Evolutionary conservation across 495 filamentous ascomycete genomes (phyloP).

Genomic region (Podospora sp.): DNA sequence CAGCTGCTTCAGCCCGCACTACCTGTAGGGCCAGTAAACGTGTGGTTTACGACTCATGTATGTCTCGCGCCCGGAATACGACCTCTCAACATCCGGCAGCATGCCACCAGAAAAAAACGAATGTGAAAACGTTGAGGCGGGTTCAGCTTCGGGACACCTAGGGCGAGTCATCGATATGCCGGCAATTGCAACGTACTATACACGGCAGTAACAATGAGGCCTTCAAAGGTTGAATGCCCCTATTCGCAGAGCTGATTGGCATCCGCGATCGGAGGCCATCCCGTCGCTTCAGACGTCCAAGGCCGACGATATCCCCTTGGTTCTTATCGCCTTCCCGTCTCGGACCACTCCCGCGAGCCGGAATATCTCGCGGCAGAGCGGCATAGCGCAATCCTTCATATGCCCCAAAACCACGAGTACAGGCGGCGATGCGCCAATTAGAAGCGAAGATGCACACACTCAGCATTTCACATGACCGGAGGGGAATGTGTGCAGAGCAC

Average conservation of each 20-base stretch:
- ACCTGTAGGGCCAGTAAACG: neutral
- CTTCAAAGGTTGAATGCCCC: neutral
- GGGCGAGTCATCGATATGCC: conserved; percentile 1
- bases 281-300: neutral
- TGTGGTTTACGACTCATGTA: conserved; percentile 1
- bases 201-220: neutral
- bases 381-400: neutral
- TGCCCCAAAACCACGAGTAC: neutral
- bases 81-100: conserved; percentile 9
- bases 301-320: conserved; percentile 13
- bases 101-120: neutral
- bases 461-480: conserved; percentile 26
- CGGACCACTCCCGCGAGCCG: conserved; percentile 11
- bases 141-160: neutral
- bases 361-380: neutral
- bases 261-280: conserved; percentile 11
- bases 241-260: conserved; percentile 2
- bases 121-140: neutral
- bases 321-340: conserved; percentile 15
- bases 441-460: neutral
- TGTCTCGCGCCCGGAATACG: conserved; percentile 10
- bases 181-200: neutral
- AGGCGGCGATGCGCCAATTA: conserved; percentile 1
- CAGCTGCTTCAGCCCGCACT: neutral
- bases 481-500: conserved; percentile 22